Base-by-base conservation (phyloP, 2,329 filamentous ascomycete species). In the Colletotrichum orchidophilum region DNA sequence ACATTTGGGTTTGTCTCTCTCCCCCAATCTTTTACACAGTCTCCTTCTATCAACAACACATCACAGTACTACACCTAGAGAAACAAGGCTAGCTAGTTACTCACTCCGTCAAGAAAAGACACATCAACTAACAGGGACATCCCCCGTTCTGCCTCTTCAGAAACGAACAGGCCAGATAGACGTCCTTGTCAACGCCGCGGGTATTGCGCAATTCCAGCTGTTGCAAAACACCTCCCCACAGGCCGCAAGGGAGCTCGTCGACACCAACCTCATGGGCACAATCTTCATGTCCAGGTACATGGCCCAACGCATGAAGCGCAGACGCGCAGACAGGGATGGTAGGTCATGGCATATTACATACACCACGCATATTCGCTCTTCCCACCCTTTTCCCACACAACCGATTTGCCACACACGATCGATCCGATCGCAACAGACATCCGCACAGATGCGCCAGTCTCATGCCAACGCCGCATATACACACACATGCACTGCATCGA, bases 101-200 rank as follows among this genome's bases (percentile, higher is more conserved):
- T 39, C 31, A 5, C 26, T 58, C 46, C 50, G 39, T 53, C 18
- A 27, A 53, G 2, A 63, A 29, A 21, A 61, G 52, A 60, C 42
- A 26, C 29, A 26, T 27, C 21, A n/a, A 55, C 55, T 68, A 27
- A 73, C 60, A 64, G 13, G 52, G 64, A 33, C 11, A 18, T 24
- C 13, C 33, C 27, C 46, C 54, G 6, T 42, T 27, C 9, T 21
- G 31, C 33, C 35, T 3, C 31, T 18, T 33, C 26, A 72, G 70
- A 61, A 62, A 57, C 60, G 71, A 21, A 74, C 73, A 18, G 73
- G 73, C 35, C 73, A 74, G 64, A 75, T 84, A 9, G 85, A 89
- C 76, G 84, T 96, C 33, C 87, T 97, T 1, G 87, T 97, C 73
- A 97, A 97, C 77, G 93, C 93, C 29, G 94, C 94, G 0, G 95